Conservation (phyloP, 257 asterid genomes). For the Agastache rugosa region DNA sequence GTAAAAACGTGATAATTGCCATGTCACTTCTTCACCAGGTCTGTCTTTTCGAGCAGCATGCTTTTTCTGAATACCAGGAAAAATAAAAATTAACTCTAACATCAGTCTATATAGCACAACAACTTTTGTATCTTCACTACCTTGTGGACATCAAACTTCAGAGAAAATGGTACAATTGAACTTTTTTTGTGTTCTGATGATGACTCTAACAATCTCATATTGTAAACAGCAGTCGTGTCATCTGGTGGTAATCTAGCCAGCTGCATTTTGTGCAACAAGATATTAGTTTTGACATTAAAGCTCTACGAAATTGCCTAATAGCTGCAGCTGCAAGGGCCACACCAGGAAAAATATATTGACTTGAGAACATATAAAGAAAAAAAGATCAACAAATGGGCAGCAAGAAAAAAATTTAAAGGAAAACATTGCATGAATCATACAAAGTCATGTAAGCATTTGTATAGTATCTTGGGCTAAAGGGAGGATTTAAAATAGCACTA, state of each 20-base stretch:
- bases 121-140: conserved; percentile 45
- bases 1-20: conserved; percentile 97
- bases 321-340: conserved; percentile 27
- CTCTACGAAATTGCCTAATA: background rate
- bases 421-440: background rate
- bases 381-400: background rate
- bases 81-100: conserved; percentile 18
- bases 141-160: conserved; percentile 93
- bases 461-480: conserved; percentile 4
- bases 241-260: conserved; percentile 83
- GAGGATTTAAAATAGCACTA: conserved; percentile 22
- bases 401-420: conserved; percentile 24
- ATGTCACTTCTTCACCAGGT: conserved; percentile 70
- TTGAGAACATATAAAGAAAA: background rate
- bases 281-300: conserved; percentile 26
- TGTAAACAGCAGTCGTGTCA: conserved; percentile 88
- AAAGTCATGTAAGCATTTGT: background rate
- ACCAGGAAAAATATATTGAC: conserved; percentile 12
- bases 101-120: conserved; percentile 26
- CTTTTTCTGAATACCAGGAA: conserved; percentile 67
- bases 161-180: conserved; percentile 74
- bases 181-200: conserved; percentile 74
- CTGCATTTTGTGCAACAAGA: conserved; percentile 49
- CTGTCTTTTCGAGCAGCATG: conserved; percentile 91
- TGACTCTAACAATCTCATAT: conserved; percentile 90